These are phyloP conservation scores for Colletotrichum sp. DNA, from an alignment of 2,329 filamentous ascomycete species.

Conservation along the genomic window DNA sequence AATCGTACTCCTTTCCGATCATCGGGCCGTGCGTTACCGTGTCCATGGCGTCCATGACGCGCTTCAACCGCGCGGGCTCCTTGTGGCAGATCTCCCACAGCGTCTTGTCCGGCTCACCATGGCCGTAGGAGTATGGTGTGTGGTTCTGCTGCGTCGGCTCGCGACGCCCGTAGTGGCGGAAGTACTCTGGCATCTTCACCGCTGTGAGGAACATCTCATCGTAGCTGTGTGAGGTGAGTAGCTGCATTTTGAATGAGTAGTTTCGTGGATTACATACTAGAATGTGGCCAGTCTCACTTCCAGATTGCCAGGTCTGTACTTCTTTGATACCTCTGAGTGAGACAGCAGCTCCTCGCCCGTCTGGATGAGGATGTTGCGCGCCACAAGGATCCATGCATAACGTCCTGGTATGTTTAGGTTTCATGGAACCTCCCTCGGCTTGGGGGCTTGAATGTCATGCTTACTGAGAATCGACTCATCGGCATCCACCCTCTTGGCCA, in stretches of 20 bases:
- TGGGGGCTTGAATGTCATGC: neutral
- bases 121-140: conserved; percentile 31
- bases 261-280: neutral
- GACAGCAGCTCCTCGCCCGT: conserved; percentile 21
- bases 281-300: conserved; percentile 13
- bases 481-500: conserved; percentile 30
- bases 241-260: too few species aligned
- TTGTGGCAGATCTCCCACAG: conserved; percentile 34
- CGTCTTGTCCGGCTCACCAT: conserved; percentile 30
- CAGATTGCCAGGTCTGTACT: neutral
- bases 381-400: neutral
- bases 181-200: conserved; percentile 24
- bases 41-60: conserved; percentile 23
- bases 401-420: conserved; percentile 11
- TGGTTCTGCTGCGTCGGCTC: conserved; percentile 31
- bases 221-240: neutral
- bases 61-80: conserved; percentile 26
- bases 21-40: neutral
- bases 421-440: too few species aligned
- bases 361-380: neutral
- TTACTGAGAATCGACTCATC: conserved; percentile 30
- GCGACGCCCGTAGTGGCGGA: conserved; percentile 26
- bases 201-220: neutral
- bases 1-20: conserved; percentile 27
- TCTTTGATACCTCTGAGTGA: conserved; percentile 25